These are phyloP conservation scores for Leccinum pellstonianum DNA, from an alignment of 768 basidiomycete genomes.

Conservation along the genomic window DNA sequence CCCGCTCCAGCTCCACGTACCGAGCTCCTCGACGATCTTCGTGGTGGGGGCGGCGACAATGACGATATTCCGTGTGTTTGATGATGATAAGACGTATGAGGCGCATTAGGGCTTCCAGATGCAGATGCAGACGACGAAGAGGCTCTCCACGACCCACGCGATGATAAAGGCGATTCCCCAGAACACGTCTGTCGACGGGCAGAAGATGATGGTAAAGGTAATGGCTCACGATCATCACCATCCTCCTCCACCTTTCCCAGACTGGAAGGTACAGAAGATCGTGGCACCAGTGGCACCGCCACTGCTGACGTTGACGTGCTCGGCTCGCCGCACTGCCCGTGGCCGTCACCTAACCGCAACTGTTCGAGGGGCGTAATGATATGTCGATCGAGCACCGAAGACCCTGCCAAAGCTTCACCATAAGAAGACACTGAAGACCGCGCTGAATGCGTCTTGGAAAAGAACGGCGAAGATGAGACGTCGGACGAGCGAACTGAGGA, in stretches of 20 bases:
- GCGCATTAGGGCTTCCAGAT: slow-evolving; percentile 42
- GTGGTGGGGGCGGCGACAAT: slow-evolving; percentile 30
- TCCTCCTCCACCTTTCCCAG: slow-evolving; percentile 9
- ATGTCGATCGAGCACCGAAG: slow-evolving; percentile 42
- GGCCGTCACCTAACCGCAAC: slow-evolving; percentile 36
- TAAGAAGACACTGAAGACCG: slow-evolving; percentile 61
- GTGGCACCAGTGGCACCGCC: not conserved
- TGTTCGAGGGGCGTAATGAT: slow-evolving; percentile 60
- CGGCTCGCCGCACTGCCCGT: slow-evolving; percentile 5
- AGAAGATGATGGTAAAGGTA: slow-evolving; percentile 9
- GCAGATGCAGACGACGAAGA: slow-evolving; percentile 37
- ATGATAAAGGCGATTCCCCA: slow-evolving; percentile 21
- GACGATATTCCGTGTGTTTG: not conserved
- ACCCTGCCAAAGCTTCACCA: slow-evolving; percentile 36
- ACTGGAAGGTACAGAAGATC: slow-evolving; percentile 23
- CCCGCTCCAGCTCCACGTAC: slow-evolving; percentile 12
- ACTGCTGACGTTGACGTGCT: not conserved
- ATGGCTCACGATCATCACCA: slow-evolving; percentile 3
- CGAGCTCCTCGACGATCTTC: slow-evolving; percentile 14
- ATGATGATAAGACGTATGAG: slow-evolving; percentile 16
- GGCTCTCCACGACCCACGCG: slow-evolving; percentile 40
- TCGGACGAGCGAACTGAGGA: slow-evolving; percentile 64
- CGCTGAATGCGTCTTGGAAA: slow-evolving; percentile 45
- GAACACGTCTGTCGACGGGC: slow-evolving; percentile 7
- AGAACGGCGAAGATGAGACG: slow-evolving; percentile 52